Base-by-base conservation (phyloP, 345 rosid genomes). In the Luvunga scandens region DNA sequence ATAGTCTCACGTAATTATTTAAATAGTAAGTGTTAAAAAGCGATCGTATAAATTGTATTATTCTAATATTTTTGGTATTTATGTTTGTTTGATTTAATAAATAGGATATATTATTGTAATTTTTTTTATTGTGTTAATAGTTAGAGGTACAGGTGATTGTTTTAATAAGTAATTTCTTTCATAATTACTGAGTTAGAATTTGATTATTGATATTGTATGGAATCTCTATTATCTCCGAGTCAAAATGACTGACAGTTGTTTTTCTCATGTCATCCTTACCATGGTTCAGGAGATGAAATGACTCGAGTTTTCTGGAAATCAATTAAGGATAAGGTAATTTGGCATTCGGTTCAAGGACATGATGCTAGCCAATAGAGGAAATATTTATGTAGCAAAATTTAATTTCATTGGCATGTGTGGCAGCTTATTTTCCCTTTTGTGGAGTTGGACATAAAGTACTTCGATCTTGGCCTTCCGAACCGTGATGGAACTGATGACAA, bases 281-380 rank as follows among this genome's bases (percentile, higher is more conserved):
- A 21, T 82, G 33, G 31, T 75, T 25, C 90, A 96, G 99, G 99
- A 73, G 99, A 96, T 88, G 99, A 96, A 90, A 94, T 96, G 99
- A 94, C 99, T 59, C 81, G 99, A 34, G 86, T 94, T 75, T 86
- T 96, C 80, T 96, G 99, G 99, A 82, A 91, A 83, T 89, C 87
- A n/a, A 96, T 96, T 38, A 96, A 96, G 93, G 97, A 92, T 55
- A 94, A 96, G 99, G 99, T 94, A 78, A 82, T 65, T n/a, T 30
- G 7, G 30, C 63, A 31, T 53, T 72, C 48, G 18, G 6, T 18
- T 33, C 0, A 8, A 53, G 42, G 6, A 21, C 22, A 21, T 33
- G n/a, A 16, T 30, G 21, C 57, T 3, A 45, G 1, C 50, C 16
- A 45, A 3, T 42, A 21, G 28, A 12, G 56, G 71, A 75, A 9